Base-by-base conservation (phyloP, 2,329 filamentous ascomycete species). In the Cadophora luteo-olivacea region DNA sequence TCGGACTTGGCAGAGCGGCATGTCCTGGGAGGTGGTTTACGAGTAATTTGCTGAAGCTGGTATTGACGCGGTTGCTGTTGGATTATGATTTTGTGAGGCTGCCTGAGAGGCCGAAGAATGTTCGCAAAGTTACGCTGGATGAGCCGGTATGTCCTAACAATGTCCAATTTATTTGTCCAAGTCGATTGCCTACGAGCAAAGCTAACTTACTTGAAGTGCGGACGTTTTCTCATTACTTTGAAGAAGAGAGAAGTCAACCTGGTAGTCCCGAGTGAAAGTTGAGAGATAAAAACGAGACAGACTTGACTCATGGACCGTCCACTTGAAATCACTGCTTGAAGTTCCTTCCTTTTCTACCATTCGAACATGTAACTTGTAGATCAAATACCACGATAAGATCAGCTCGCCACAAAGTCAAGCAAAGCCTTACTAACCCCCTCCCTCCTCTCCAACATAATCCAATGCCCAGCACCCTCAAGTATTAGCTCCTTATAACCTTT, bases 371-470 rank as follows among this genome's bases (percentile, higher is more conserved):
- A 29, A 29, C 29, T 29, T 5, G 29, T 29, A 29, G 29, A 29
- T 29, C 41, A 45, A 45, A 16, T 19, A 6, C 12, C 41, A 22
- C 45, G 4, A 49, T 49, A 22, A 7, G 16, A 1, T 49, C 45
- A 49, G 7, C 45, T 49, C 6, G 45, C 45, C 32, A 73, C 68
- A 62, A 70, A 73, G 16, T 19, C 51, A 48, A 67, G 32, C 38
- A 71, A 48, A 16, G 62, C 45, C 38, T 51, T 22, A 29, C 70
- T 73, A 5, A 64, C 64, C 66, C 71, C 71, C n/a, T 70, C 67
- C 29, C 60, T 14, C 41, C 54, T 66, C 65, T 73, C 68, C 19
- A 74, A 22, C 68, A 66, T 64, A 60, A 73, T 64, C 72, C 70
- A 74, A 67, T 73, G 71, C 5, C 72, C 69, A 8, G 62, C 61